Conservation (phyloP, 495 filamentous ascomycete species). For the Penicillium longicatenatum region DNA sequence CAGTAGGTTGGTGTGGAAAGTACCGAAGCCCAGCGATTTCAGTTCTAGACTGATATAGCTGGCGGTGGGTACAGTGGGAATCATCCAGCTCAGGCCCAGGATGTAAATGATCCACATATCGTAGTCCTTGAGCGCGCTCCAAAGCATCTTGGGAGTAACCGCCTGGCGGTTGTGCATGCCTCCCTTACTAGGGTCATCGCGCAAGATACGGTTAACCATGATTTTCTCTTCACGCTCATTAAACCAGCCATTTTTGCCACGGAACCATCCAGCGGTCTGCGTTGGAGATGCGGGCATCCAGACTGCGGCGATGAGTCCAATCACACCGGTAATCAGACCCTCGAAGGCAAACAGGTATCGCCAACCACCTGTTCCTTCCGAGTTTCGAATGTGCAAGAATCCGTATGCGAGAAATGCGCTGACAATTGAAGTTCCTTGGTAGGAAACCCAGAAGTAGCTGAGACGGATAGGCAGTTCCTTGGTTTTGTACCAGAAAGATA, state of each 20-base stretch:
- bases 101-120: slow-evolving; percentile 57
- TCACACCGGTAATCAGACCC: slow-evolving; percentile 55
- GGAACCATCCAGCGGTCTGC: slow-evolving; percentile 66
- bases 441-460: slow-evolving; percentile 73
- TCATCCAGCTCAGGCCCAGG: slow-evolving; percentile 51
- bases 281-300: slow-evolving; percentile 74
- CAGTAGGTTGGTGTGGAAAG: slow-evolving; percentile 66
- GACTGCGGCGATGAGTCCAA: slow-evolving; percentile 64
- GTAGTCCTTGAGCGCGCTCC: slow-evolving; percentile 52
- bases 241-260: slow-evolving; percentile 76
- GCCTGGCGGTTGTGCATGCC: slow-evolving; percentile 62
- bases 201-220: slow-evolving; percentile 70
- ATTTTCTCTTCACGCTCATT: slow-evolving; percentile 55
- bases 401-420: slow-evolving; percentile 72
- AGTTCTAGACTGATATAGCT: slow-evolving; percentile 63
- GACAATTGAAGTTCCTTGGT: slow-evolving; percentile 63
- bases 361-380: slow-evolving; percentile 66
- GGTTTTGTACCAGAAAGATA: slow-evolving; percentile 76
- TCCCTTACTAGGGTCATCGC: slow-evolving; percentile 74
- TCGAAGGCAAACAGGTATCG: slow-evolving; percentile 67
- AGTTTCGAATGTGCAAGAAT: slow-evolving; percentile 65
- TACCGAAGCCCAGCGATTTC: slow-evolving; percentile 60
- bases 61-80: slow-evolving; percentile 43
- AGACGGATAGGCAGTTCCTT: slow-evolving; percentile 67
- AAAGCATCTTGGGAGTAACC: slow-evolving; percentile 47